Evolutionary conservation across 2,329 filamentous ascomycete species (phyloP).

Genomic region (Diplocarpon rosae): DNA sequence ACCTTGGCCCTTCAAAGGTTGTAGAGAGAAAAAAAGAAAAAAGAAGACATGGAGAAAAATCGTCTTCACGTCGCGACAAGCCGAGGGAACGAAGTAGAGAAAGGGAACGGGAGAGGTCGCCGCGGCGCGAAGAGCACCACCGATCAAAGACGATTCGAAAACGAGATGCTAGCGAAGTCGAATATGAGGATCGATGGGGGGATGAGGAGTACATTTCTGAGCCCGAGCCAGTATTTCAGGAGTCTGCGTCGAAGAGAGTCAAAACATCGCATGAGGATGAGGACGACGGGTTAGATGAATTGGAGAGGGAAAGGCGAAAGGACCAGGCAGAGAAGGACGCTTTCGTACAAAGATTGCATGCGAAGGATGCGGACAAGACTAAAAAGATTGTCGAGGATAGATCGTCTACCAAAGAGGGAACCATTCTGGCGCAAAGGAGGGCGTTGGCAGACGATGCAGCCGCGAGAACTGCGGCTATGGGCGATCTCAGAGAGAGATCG

Average conservation of each 20-base stretch:
- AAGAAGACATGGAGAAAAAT: constrained; percentile 28
- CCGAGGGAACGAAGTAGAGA: constrained; percentile 31
- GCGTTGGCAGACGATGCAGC: constrained; percentile 56
- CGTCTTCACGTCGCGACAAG: constrained; percentile 22
- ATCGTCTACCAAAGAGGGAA: constrained; percentile 41
- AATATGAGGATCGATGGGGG: constrained; percentile 72
- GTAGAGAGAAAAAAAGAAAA: constrained; percentile 37
- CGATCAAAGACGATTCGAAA: constrained; percentile 40
- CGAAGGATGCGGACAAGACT: constrained; percentile 58
- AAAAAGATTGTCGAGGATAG: constrained; percentile 57
- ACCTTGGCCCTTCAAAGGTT: constrained; percentile 43
- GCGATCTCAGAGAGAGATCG: constrained; percentile 71
- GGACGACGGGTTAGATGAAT: constrained; percentile 46
- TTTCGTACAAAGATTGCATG: constrained; percentile 64
- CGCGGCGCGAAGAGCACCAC: constrained; percentile 30
- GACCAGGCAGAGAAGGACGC: constrained; percentile 70
- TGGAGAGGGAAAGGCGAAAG: constrained; percentile 47
- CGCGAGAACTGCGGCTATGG: constrained; percentile 59
- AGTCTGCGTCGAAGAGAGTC: constrained; percentile 60
- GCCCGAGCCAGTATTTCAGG: constrained; percentile 48
- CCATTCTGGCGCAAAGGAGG: constrained; percentile 47
- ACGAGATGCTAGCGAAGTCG: constrained; percentile 40
- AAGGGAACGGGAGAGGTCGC: constrained; percentile 25
- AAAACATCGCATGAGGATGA: constrained; percentile 47
- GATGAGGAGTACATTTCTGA: constrained; percentile 55